phyloP scores from a whole-genome alignment of 495 filamentous ascomycete species.

The Penicillium verhagenii region DNA sequence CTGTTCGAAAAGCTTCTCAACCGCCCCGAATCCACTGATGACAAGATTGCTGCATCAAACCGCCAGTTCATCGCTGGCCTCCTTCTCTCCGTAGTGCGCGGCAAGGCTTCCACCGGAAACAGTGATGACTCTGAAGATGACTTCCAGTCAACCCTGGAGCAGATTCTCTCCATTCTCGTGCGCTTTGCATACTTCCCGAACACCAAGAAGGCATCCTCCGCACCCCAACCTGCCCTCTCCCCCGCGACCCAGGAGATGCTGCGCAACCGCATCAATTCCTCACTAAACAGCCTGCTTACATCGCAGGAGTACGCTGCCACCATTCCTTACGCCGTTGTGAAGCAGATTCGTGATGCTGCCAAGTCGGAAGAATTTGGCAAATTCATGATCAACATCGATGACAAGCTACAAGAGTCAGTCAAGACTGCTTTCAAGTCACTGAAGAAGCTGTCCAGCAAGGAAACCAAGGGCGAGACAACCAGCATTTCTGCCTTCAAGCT shows the following conservation, averaged over 20 bases:
- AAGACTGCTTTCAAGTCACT: slow-evolving; percentile 63
- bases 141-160: slow-evolving; percentile 33
- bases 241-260: slow-evolving; percentile 65
- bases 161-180: slow-evolving; percentile 41
- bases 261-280: slow-evolving; percentile 63
- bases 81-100: slow-evolving; percentile 43
- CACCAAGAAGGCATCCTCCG: slow-evolving; percentile 18
- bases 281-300: slow-evolving; percentile 67
- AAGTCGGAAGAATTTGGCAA: slow-evolving; percentile 43
- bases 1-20: slow-evolving; percentile 42
- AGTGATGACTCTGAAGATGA: slow-evolving; percentile 34
- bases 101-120: slow-evolving; percentile 36
- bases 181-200: slow-evolving; percentile 45
- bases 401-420: slow-evolving; percentile 57
- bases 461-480: slow-evolving; percentile 37
- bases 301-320: slow-evolving; percentile 52
- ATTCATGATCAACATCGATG: slow-evolving; percentile 61
- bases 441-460: slow-evolving; percentile 64
- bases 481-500: slow-evolving; percentile 65
- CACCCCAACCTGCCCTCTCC: slow-evolving; percentile 49
- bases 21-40: slow-evolving; percentile 38
- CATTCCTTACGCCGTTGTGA: slow-evolving; percentile 52
- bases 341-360: slow-evolving; percentile 46
- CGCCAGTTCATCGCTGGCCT: slow-evolving; percentile 50
- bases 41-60: slow-evolving; percentile 43